Percentiles rank a stretch among this genome's conserved stretches.
phyloP scores from a whole-genome alignment of 1,284 basidiomycete genomes.

The Sphaerobolus stellatus region DNA sequence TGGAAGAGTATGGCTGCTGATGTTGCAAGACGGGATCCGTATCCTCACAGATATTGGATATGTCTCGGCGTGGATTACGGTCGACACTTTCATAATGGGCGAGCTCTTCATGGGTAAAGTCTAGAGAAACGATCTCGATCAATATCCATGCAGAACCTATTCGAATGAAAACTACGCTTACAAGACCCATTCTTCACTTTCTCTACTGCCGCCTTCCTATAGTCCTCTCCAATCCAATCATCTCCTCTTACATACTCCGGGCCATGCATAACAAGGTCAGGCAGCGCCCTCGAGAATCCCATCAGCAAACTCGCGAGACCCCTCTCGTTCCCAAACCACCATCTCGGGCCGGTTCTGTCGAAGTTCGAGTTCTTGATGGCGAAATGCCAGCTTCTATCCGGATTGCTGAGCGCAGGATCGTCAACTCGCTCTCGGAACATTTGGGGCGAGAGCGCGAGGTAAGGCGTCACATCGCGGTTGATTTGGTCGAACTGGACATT shows the following conservation, averaged over 20 bases:
- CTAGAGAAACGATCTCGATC: constrained; percentile 18
- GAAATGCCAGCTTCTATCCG: constrained; percentile 22
- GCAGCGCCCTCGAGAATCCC: constrained; percentile 16
- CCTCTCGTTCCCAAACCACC: constrained; percentile 13
- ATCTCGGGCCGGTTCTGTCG: constrained; percentile 9
- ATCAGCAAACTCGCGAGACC: constrained; percentile 11
- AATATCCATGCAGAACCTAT: neutral
- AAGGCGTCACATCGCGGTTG: constrained; percentile 50
- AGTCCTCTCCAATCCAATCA: constrained; percentile 37
- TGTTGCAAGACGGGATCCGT: constrained; percentile 26
- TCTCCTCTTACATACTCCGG: constrained; percentile 38
- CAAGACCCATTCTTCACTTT: constrained; percentile 33
- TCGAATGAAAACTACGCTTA: constrained; percentile 23
- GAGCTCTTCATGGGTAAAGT: constrained; percentile 35
- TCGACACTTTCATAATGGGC: constrained; percentile 34
- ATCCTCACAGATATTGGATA: constrained; percentile 29
- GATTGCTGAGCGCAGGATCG: constrained; percentile 15
- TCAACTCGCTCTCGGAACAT: constrained; percentile 20
- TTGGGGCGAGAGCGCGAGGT: constrained; percentile 26
- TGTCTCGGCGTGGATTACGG: constrained; percentile 28
- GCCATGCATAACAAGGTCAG: constrained; percentile 22
- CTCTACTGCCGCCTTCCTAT: constrained; percentile 35
- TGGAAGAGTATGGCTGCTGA: neutral
- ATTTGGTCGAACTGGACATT: constrained; percentile 48
- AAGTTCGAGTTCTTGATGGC: constrained; percentile 19